A percentile compares a stretch with the other conserved stretches of the same genome.
These are phyloP conservation scores for Dryas integrifolia DNA, from an alignment of 331 rosid genomes.

Conservation along the genomic window DNA sequence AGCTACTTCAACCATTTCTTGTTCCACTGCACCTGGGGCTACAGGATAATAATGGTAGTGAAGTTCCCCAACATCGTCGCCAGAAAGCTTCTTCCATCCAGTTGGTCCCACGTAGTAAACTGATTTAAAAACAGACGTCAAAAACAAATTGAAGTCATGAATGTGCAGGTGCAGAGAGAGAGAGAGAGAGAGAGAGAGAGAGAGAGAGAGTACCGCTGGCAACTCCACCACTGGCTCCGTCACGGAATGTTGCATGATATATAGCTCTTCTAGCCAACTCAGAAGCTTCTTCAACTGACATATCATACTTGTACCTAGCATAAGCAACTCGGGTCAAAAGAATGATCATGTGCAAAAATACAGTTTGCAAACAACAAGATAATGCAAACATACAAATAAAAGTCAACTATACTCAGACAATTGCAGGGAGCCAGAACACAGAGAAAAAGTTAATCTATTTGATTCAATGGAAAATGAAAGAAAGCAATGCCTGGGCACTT, in stretches of 20 bases:
- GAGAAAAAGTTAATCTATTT: background rate
- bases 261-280: constrained; percentile 82
- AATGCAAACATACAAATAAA: background rate
- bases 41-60: constrained; percentile 77
- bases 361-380: background rate
- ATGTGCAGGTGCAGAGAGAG: background rate
- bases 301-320: constrained; percentile 62
- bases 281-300: constrained; percentile 79
- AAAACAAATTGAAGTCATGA: constrained; percentile 2
- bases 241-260: constrained; percentile 90
- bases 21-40: constrained; percentile 67
- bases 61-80: constrained; percentile 94
- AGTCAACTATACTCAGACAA: background rate
- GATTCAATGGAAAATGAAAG: background rate
- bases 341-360: background rate
- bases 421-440: background rate
- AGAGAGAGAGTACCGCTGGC: constrained; percentile 61
- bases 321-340: background rate
- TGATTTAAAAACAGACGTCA: constrained; percentile 32
- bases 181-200: constrained; percentile 17
- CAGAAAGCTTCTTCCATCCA: constrained; percentile 93
- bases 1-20: constrained; percentile 84
- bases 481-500: background rate
- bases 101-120: constrained; percentile 83
- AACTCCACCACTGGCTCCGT: constrained; percentile 99